Evolutionary conservation across 257 asterid genomes (phyloP).

Genomic region (Forsythia suspensa): DNA sequence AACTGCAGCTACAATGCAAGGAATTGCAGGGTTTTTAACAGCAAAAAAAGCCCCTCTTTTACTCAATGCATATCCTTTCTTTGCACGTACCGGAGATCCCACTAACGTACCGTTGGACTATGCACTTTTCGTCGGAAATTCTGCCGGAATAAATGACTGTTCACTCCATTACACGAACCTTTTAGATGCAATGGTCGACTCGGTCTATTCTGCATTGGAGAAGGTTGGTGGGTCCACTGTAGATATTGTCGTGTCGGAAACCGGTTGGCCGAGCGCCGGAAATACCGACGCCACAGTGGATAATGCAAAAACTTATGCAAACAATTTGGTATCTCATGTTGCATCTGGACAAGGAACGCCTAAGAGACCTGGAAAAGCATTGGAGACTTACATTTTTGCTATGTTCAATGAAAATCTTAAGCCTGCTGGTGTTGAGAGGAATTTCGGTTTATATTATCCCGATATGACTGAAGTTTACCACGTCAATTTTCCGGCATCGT

Average conservation of each 20-base stretch:
- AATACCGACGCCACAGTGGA: constrained; percentile 29
- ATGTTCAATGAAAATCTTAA: constrained; percentile 43
- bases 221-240: constrained; percentile 29
- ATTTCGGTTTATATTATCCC: constrained; percentile 39
- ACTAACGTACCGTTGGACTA: constrained; percentile 24
- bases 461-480: constrained; percentile 45
- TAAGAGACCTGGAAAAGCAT: constrained; percentile 30
- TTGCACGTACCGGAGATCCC: constrained; percentile 30
- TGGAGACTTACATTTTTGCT: constrained; percentile 41
- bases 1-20: neutral
- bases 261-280: constrained; percentile 63
- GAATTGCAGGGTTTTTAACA: constrained; percentile 21
- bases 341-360: constrained; percentile 44
- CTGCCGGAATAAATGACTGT: neutral
- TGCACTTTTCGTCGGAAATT: constrained; percentile 24
- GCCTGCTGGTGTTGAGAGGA: constrained; percentile 32
- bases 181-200: constrained; percentile 51
- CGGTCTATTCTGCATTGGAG: constrained; percentile 42
- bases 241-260: constrained; percentile 48
- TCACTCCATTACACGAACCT: constrained; percentile 31
- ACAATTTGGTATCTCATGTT: constrained; percentile 37
- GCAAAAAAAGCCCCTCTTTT: constrained; percentile 30
- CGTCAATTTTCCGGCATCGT: constrained; percentile 11
- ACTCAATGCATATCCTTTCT: constrained; percentile 42
- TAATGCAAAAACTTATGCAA: constrained; percentile 40